Percentiles rank a stretch among this genome's conserved stretches.
Evolutionary conservation across 371 early-diverging fungal genomes (phyloP).

Genomic region (Lichtheimia hyalospora): DNA sequence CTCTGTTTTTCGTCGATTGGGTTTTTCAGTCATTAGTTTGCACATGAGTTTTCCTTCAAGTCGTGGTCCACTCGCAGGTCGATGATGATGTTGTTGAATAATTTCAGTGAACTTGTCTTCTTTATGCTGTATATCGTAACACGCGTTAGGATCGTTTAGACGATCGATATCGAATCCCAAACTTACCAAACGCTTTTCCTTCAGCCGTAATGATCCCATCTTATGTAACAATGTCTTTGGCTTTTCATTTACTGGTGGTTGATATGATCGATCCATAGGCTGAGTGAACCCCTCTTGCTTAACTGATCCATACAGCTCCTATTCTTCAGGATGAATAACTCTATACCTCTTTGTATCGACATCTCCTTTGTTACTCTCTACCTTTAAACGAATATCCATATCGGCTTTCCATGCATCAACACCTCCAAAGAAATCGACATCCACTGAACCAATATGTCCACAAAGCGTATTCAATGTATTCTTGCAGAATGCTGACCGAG

Average conservation of each 20-base stretch:
- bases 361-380: neutral
- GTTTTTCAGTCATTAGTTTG: neutral
- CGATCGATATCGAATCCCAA: neutral
- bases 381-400: conserved; percentile 15
- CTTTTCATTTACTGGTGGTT: conserved; percentile 1
- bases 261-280: neutral
- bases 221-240: conserved; percentile 5
- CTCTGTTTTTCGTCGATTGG: neutral
- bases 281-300: conserved; percentile 18
- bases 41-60: neutral
- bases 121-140: too few species aligned
- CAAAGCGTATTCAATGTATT: conserved; percentile 51
- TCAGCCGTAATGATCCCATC: conserved; percentile 10
- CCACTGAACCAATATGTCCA: conserved; percentile 23
- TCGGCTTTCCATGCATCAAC: conserved; percentile 13
- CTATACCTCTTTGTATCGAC: neutral
- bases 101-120: too few species aligned
- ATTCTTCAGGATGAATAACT: neutral
- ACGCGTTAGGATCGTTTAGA: neutral
- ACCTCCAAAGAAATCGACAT: conserved; percentile 1
- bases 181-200: neutral
- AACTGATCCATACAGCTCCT: conserved; percentile 16
- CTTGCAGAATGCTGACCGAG: conserved; percentile 44
- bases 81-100: too few species aligned
- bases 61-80: too few species aligned